These are phyloP conservation scores for Clitoria ternatea DNA, from an alignment of 306 rosid genomes.

Conservation along the genomic window DNA sequence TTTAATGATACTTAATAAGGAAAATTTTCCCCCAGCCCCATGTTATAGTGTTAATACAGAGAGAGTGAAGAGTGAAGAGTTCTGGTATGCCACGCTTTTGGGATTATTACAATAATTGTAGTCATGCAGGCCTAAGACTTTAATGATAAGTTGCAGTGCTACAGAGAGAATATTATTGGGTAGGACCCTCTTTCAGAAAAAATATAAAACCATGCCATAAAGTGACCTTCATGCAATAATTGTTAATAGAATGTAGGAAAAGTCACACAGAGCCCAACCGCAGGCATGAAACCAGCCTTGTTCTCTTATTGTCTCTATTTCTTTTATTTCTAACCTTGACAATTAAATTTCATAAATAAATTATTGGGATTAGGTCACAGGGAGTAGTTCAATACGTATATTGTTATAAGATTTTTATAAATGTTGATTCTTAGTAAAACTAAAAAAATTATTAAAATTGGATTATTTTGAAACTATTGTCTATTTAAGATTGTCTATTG, in stretches of 20 bases:
- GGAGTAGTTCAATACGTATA: too few relatives aligned
- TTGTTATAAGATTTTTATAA: too few relatives aligned
- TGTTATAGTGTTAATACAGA: conserved; percentile 29
- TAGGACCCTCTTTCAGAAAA: conserved; percentile 33
- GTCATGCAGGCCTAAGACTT: conserved; percentile 91
- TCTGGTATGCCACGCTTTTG: conserved; percentile 78
- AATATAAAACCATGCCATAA: conserved; percentile 20
- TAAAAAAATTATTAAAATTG: too few relatives aligned
- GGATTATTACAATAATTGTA: conserved; percentile 97
- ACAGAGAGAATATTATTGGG: conserved; percentile 40
- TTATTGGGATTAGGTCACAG: too few relatives aligned
- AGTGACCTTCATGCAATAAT: conserved; percentile 13
- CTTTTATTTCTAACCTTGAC: too few relatives aligned
- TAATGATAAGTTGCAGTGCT: conserved; percentile 54
- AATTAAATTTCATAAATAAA: too few relatives aligned
- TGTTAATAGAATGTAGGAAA: conserved; percentile 22
- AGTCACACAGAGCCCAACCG: background rate
- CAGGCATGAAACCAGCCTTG: background rate
- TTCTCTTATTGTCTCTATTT: background rate
- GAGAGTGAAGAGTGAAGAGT: conserved; percentile 45
- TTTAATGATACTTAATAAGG: too few relatives aligned
- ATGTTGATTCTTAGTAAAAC: too few relatives aligned
- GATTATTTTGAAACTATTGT: too few relatives aligned
- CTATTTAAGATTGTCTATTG: too few relatives aligned
- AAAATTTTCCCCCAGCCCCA: too few relatives aligned